phyloP scores from a whole-genome alignment of 75 land plant species.

The Chamaecyparis obtusa region DNA sequence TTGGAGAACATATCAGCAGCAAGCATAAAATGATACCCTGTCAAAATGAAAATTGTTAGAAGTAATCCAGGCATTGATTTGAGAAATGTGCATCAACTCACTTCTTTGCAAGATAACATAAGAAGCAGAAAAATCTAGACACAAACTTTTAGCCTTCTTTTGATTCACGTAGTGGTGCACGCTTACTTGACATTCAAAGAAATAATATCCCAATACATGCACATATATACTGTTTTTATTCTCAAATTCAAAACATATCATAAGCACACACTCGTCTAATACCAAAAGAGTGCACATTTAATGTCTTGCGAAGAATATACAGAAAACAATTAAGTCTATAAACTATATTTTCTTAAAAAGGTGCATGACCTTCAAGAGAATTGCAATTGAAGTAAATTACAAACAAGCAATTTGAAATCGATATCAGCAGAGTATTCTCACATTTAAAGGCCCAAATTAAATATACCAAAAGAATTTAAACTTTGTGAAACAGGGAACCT shows the following conservation, averaged over 20 bases:
- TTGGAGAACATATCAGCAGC: conserved; percentile 14
- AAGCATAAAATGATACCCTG: conserved; percentile 18
- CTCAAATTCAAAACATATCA: background rate
- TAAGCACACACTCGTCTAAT: background rate
- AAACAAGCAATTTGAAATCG: background rate
- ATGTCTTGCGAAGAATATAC: background rate
- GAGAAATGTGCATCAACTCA: background rate
- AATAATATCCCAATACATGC: background rate
- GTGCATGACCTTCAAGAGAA: background rate
- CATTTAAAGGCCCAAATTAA: background rate
- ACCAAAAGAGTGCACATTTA: background rate
- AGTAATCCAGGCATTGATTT: background rate
- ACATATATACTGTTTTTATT: background rate
- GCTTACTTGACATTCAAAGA: background rate
- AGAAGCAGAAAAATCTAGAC: background rate
- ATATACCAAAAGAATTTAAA: background rate
- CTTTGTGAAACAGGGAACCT: background rate
- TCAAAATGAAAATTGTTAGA: background rate
- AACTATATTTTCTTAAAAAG: background rate
- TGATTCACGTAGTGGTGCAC: background rate
- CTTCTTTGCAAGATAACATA: too few relatives aligned
- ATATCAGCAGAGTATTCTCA: background rate
- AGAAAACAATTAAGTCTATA: background rate
- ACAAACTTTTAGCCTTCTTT: background rate
- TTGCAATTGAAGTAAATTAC: background rate